Percentiles rank a stretch among this genome's conserved stretches.
Conservation (phyloP, 148 eudicot species). For the Cornus kousa region DNA sequence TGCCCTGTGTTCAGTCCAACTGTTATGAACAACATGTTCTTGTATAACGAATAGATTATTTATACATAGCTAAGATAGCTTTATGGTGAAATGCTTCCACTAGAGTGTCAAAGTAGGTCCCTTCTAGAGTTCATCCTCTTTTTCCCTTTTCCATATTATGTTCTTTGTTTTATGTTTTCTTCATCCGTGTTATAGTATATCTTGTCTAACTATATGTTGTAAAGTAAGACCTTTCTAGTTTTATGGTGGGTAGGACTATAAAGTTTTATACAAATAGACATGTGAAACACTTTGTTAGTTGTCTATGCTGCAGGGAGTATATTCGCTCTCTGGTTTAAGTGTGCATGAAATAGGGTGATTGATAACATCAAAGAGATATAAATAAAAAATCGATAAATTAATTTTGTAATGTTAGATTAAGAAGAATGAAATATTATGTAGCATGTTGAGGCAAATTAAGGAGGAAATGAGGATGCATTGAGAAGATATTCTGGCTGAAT, state of each 20-base stretch:
- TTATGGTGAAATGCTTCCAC: neutral
- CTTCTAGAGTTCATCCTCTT: neutral
- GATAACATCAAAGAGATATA: neutral
- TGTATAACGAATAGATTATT: neutral
- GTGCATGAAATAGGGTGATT: neutral
- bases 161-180: neutral
- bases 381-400: too few relatives aligned
- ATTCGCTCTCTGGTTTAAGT: neutral
- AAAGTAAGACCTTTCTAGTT: neutral
- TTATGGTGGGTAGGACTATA: neutral
- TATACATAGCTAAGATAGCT: too few relatives aligned
- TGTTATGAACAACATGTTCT: neutral
- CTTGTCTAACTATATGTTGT: neutral
- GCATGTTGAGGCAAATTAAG: neutral
- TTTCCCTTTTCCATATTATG: neutral
- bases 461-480: too few relatives aligned
- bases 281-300: neutral
- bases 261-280: neutral
- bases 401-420: neutral
- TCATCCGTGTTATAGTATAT: neutral
- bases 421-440: neutral
- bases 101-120: neutral
- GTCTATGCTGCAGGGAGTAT: neutral
- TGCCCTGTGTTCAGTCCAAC: neutral
- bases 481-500: neutral